These are phyloP conservation scores for Orbilia blumenaviensis DNA, from an alignment of 2,329 filamentous ascomycete genomes.

Conservation along the genomic window DNA sequence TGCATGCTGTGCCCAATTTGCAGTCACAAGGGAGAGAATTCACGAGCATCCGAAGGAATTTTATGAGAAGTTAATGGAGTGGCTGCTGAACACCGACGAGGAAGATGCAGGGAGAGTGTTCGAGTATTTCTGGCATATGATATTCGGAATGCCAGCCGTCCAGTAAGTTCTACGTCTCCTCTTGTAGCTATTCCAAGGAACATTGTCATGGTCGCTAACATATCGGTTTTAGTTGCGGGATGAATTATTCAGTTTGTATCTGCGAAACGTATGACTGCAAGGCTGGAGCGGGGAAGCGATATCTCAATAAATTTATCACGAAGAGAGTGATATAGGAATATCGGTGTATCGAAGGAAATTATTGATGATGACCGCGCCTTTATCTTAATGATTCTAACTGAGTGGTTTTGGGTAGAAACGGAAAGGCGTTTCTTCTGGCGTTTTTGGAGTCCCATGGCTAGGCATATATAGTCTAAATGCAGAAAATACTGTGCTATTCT, in stretches of 20 bases:
- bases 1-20: conserved; percentile 74
- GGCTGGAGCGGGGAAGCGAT: background rate
- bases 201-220: background rate
- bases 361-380: background rate
- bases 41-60: conserved; percentile 64
- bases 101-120: conserved; percentile 69
- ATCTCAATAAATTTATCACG: background rate
- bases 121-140: conserved; percentile 74
- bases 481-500: no score
- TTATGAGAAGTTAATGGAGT: conserved; percentile 69
- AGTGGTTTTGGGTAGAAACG: background rate
- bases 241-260: conserved; percentile 7
- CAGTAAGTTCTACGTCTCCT: conserved; percentile 31
- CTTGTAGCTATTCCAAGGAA: no score
- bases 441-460: background rate
- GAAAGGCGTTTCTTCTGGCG: background rate
- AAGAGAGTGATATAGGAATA: background rate
- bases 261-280: conserved; percentile 35
- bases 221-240: conserved; percentile 22
- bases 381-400: background rate
- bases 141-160: conserved; percentile 59
- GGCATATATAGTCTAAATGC: no score
- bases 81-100: conserved; percentile 69
- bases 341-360: no score
- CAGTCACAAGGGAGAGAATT: conserved; percentile 68